phyloP scores from a whole-genome alignment of 2,329 filamentous ascomycete species.

The Iodosphaeria phyllophila region DNA sequence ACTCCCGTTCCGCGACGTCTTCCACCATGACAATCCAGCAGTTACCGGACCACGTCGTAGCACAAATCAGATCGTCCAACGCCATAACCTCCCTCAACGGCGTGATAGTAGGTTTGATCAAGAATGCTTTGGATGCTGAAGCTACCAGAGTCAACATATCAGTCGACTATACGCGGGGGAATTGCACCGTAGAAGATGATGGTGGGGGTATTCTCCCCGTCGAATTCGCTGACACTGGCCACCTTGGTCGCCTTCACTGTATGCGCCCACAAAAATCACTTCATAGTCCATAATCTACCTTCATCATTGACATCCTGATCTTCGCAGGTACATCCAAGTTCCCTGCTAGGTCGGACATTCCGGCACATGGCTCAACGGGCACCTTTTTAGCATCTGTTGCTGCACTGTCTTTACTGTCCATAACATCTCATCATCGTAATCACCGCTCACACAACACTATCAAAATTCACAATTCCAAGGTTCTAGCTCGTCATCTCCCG shows the following conservation, averaged over 20 bases:
- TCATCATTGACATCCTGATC: slow-evolving; percentile 3
- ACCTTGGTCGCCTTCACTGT: slow-evolving; percentile 59
- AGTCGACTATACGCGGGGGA: slow-evolving; percentile 58
- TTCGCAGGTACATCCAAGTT: slow-evolving; percentile 71
- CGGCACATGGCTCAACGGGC: slow-evolving; percentile 57
- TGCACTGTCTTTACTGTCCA: slow-evolving; percentile 54
- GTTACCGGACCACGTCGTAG: slow-evolving; percentile 50
- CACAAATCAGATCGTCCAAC: slow-evolving; percentile 74
- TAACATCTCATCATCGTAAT: slow-evolving; percentile 51
- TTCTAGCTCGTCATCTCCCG: slow-evolving; percentile 45
- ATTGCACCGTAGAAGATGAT: slow-evolving; percentile 69
- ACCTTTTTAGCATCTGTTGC: slow-evolving; percentile 62
- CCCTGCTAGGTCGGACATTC: slow-evolving; percentile 18
- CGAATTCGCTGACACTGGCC: slow-evolving; percentile 55
- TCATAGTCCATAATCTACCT: slow-evolving; percentile 3
- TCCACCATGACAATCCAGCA: slow-evolving; percentile 42
- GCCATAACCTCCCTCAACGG: slow-evolving; percentile 55
- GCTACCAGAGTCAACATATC: slow-evolving; percentile 50
- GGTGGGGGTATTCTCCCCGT: slow-evolving; percentile 54
- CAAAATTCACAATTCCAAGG: slow-evolving; percentile 48
- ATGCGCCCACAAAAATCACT: slow-evolving; percentile 13
- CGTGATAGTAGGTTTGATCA: slow-evolving; percentile 53
- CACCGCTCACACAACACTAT: slow-evolving; percentile 45
- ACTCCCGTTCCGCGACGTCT: background rate
- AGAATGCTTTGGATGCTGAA: slow-evolving; percentile 70